A percentile compares a stretch with the other conserved stretches of the same genome.
Conservation (phyloP, 2,329 filamentous ascomycete species). For the Pseudogymnoascus sp. region DNA sequence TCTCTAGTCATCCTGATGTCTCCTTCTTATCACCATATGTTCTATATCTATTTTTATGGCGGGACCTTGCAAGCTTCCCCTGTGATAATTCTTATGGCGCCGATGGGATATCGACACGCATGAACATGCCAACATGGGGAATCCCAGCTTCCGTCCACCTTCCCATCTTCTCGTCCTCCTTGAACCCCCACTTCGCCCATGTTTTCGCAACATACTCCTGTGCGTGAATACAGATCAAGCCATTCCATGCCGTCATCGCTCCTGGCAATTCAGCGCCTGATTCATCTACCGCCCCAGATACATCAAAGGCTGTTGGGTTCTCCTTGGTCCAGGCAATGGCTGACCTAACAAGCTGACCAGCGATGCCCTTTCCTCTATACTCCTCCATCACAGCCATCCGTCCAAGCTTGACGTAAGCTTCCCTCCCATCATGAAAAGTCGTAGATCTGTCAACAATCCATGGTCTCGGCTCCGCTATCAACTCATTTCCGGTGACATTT, state of each 20-base stretch:
- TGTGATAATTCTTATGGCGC: not conserved
- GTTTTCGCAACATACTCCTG: conserved; percentile 57
- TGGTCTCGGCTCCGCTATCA: conserved; percentile 16
- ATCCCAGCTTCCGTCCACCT: conserved; percentile 81
- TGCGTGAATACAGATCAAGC: conserved; percentile 72
- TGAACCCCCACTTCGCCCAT: conserved; percentile 69
- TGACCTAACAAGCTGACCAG: conserved; percentile 57
- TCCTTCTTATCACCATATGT: not conserved
- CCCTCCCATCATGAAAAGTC: conserved; percentile 50
- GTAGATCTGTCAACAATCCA: conserved; percentile 31
- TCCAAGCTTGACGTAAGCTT: conserved; percentile 78
- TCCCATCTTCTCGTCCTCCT: conserved; percentile 64
- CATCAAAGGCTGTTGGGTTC: conserved; percentile 51
- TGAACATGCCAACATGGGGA: conserved; percentile 76
- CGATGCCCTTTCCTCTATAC: conserved; percentile 60
- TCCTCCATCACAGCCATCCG: conserved; percentile 63
- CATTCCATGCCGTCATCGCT: conserved; percentile 58
- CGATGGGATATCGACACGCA: conserved; percentile 33
- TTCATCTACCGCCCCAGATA: conserved; percentile 18
- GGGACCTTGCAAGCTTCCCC: not conserved
- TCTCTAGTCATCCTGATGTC: not conserved
- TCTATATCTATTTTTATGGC: not conserved
- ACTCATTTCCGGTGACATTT: not conserved
- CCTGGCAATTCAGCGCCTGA: conserved; percentile 30
- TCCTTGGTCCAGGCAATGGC: conserved; percentile 55